Evolutionary conservation across 108 stramenopile species (phyloP).

Genomic region (Epithemia pelagica): DNA sequence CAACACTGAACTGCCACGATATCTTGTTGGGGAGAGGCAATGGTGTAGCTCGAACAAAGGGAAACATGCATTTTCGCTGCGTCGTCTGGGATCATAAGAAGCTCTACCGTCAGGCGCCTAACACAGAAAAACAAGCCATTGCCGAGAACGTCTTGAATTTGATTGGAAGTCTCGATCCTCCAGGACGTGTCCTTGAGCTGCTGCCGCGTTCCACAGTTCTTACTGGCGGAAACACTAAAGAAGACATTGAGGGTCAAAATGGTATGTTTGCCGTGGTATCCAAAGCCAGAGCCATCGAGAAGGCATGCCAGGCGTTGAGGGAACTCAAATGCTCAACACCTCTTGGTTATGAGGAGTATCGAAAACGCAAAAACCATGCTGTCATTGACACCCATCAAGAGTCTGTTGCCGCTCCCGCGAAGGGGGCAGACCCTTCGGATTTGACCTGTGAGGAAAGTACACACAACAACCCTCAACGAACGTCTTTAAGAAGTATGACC

Average conservation of each 20-base stretch:
- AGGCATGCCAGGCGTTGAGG: conserved; percentile 1
- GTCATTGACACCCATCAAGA: too few species aligned
- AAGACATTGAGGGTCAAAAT: neutral
- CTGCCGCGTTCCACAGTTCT: neutral
- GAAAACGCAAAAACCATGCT: neutral
- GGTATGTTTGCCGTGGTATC: neutral
- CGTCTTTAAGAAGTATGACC: too few species aligned
- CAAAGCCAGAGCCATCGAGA: conserved; percentile 1
- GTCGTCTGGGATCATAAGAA: conserved; percentile 1
- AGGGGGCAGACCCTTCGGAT: too few species aligned
- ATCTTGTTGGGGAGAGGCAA: conserved; percentile 12
- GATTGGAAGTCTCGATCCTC: conserved; percentile 1
- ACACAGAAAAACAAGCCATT: neutral
- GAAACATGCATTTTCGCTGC: conserved; percentile 4
- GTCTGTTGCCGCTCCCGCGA: too few species aligned
- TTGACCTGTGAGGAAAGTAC: too few species aligned
- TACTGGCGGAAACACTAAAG: neutral
- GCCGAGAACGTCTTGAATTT: neutral
- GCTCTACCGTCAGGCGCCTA: neutral
- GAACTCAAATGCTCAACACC: neutral
- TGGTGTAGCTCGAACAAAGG: neutral
- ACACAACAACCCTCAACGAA: too few species aligned
- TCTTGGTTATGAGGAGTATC: neutral
- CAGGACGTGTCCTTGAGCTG: conserved; percentile 7
- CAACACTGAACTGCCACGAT: conserved; percentile 4